A percentile compares a stretch with the other conserved stretches of the same genome.
Evolutionary conservation across 78 protist genomes (phyloP).

Genomic region (Dictyostelium brefeldianum): DNA sequence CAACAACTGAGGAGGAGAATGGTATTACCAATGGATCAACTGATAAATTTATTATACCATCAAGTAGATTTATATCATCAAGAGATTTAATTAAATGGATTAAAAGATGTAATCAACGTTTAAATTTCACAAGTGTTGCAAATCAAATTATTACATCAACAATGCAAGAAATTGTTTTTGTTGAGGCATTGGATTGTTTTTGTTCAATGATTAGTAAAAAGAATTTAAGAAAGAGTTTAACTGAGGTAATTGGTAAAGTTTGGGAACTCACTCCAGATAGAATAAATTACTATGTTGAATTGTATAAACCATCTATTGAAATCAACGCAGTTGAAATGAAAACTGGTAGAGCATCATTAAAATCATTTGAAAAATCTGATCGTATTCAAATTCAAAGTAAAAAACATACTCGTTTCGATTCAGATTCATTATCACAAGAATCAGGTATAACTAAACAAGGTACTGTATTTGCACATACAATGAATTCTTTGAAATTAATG

Average conservation of each 20-base stretch:
- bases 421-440: neutral
- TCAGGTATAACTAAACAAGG: slow-evolving; percentile 36
- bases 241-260: slow-evolving; percentile 63
- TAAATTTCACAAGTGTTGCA: neutral
- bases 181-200: slow-evolving; percentile 90
- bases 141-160: slow-evolving; percentile 47
- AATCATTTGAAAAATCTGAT: slow-evolving; percentile 11
- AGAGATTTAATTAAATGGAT: slow-evolving; percentile 94
- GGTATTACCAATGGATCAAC: neutral
- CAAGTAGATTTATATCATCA: slow-evolving; percentile 67
- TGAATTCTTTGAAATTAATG: slow-evolving; percentile 78
- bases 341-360: slow-evolving; percentile 77
- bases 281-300: slow-evolving; percentile 40
- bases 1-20: neutral
- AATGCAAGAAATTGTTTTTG: slow-evolving; percentile 75
- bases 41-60: slow-evolving; percentile 24
- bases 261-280: slow-evolving; percentile 82
- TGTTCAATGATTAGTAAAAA: slow-evolving; percentile 59
- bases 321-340: neutral
- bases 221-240: neutral
- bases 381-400: neutral
- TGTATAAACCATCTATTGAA: slow-evolving; percentile 70
- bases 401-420: slow-evolving; percentile 1
- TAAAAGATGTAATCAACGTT: slow-evolving; percentile 32
- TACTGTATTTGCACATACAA: slow-evolving; percentile 89